phyloP scores from a whole-genome alignment of 1,284 basidiomycete genomes.

The Trichosporon sp. region DNA sequence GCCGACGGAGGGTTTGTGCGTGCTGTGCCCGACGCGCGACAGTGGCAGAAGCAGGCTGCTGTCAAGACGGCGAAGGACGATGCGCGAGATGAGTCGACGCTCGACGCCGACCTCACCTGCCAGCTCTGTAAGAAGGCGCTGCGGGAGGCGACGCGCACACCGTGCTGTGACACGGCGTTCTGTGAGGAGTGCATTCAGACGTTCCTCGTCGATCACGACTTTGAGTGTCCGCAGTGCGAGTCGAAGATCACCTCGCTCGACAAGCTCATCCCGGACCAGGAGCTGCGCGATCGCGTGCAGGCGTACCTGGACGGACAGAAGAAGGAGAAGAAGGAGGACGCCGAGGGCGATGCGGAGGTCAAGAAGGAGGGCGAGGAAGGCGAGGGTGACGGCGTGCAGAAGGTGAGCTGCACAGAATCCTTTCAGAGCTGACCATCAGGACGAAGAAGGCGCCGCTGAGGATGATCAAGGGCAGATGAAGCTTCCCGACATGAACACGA shows the following conservation, averaged over 20 bases:
- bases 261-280: slow-evolving; percentile 71
- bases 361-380: slow-evolving; percentile 30
- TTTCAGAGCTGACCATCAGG: slow-evolving; percentile 1
- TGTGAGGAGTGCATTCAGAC: slow-evolving; percentile 94
- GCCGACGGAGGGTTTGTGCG: slow-evolving; percentile 94
- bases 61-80: slow-evolving; percentile 75
- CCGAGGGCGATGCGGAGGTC: slow-evolving; percentile 43
- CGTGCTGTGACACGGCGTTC: slow-evolving; percentile 81
- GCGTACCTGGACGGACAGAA: slow-evolving; percentile 79
- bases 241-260: slow-evolving; percentile 79
- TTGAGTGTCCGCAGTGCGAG: slow-evolving; percentile 80
- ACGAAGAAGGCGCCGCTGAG: background rate
- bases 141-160: slow-evolving; percentile 81
- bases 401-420: background rate
- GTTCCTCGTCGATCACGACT: slow-evolving; percentile 83
- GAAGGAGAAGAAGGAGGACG: slow-evolving; percentile 58
- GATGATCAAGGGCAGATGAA: background rate
- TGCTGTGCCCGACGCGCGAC: slow-evolving; percentile 85
- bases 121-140: slow-evolving; percentile 84
- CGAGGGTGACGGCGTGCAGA: slow-evolving; percentile 43
- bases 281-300: slow-evolving; percentile 64
- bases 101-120: slow-evolving; percentile 71
- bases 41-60: slow-evolving; percentile 81
- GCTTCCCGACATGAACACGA: slow-evolving; percentile 21
- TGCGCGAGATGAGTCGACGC: slow-evolving; percentile 67